Base-by-base conservation (phyloP, 2,329 filamentous ascomycete genomes). In the Trichoderma brevicompactum region DNA sequence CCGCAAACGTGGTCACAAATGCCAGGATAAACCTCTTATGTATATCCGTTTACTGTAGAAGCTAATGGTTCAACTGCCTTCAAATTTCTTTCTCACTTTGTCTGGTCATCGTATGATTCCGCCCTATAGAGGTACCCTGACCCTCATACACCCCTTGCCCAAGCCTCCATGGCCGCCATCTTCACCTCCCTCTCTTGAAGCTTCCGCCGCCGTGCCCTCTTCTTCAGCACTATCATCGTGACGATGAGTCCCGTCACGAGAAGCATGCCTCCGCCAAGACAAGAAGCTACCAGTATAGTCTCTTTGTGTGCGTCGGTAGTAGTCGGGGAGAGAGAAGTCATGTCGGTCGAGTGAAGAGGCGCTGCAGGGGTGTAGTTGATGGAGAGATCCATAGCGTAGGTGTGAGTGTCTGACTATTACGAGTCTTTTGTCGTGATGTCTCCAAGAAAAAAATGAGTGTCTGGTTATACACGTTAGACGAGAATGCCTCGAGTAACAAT, bases 231-330 rank as follows among this genome's bases (percentile, higher is more conserved):
- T 17, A 62, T 49, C 13, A 66, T 40, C n/a, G 43, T 32, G 13
- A 28, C 23, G 38, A 58, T n/a, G 8, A 65, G 38, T 4, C 23
- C 44, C 5, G 38, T 65, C 23, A 34, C 36, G n/a, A 65, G 34
- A 10, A 49, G 23, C 17, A 62, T 13, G 32, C 55, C 64, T 34
- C 49, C 64, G 4, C 50, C 64, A 2, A 65, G 36, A 41, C 46
- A 52, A 15, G 40, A 53, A 7, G 44, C 56, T 10, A 65, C 48
- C 38, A 61, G n/a, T 17, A 62, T 53, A 15, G 64, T 62, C 49
- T 52, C 61, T 41, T 50, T 65, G 17, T 64, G 32, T 15, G 53
- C 19, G 10, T 34, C 48, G 28, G 2, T 2, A 8, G 10, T 15
- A 7, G 12, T 15, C 4, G 41, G 12, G 6, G 36, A 13, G 19